These are phyloP conservation scores for Pythium rhizo-oryzae DNA, from an alignment of 352 stramenopile species.

Conservation along the genomic window DNA sequence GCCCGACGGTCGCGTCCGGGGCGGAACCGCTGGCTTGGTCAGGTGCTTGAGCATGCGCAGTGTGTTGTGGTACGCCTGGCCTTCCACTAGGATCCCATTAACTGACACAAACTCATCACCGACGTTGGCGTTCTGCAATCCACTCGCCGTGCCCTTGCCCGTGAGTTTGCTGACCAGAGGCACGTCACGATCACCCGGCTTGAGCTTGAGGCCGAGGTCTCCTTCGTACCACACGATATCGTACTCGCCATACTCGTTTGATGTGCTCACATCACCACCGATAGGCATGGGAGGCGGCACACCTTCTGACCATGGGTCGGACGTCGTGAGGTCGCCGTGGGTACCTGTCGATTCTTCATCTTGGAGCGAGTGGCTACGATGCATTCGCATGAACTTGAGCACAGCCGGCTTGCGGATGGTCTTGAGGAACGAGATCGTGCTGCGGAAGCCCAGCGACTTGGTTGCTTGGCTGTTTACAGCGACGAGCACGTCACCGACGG, in stretches of 20 bases:
- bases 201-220: conserved; percentile 85
- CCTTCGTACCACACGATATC: conserved; percentile 89
- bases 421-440: conserved; percentile 87
- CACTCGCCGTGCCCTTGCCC: conserved; percentile 79
- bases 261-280: neutral
- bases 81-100: conserved; percentile 81
- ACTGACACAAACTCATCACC: conserved; percentile 86
- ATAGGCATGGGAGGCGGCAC: conserved; percentile 13
- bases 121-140: conserved; percentile 80
- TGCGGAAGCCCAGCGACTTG: conserved; percentile 82
- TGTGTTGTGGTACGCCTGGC: conserved; percentile 81
- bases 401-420: conserved; percentile 82
- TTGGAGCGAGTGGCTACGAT: conserved; percentile 64
- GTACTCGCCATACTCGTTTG: conserved; percentile 69
- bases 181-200: conserved; percentile 73
- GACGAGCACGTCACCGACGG: conserved; percentile 79
- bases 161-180: conserved; percentile 85
- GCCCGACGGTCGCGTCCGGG: conserved; percentile 57
- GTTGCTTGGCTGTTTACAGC: conserved; percentile 86
- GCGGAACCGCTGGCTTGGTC: conserved; percentile 81
- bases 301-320: conserved; percentile 17
- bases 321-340: conserved; percentile 14
- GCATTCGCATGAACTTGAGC: conserved; percentile 90
- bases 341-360: conserved; percentile 28
- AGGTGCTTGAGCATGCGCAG: conserved; percentile 88